Base-by-base conservation (phyloP, 2,329 filamentous ascomycete species). In the Diplodia seriata region DNA sequence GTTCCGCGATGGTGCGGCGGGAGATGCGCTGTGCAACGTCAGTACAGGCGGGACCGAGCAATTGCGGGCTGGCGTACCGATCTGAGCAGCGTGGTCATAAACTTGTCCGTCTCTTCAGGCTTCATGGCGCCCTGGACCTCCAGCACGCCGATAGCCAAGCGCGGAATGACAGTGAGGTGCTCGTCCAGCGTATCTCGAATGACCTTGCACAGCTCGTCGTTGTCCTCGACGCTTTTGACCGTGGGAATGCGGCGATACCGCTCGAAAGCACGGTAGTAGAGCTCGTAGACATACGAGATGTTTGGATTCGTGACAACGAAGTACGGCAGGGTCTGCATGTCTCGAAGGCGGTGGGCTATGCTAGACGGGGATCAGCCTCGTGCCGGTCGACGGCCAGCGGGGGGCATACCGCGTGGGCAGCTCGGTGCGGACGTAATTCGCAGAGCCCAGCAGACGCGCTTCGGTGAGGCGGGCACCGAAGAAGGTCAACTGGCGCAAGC, bases 241-340 rank as follows among this genome's bases (percentile, higher is more conserved):
- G 97, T 93, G 62, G 90, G 89, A 50, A 97, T 84, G 72, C 91
- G 90, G 57, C 95, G 91, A 71, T 98, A 91, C 65, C 85, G 89
- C 77, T 99, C 95, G 74, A 99, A 99, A n/a, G 95, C 94, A 72
- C 90, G 89, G 81, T 97, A 97, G 83, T 99, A 99, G 7, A 97
- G 86, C 77, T 98, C 93, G 81, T 99, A 99, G 40, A 98, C 95
- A 72, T 96, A 90, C 76, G 91, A 93, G 70, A 99, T 91, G 78
- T 99, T 93, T 7, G 89, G 89, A 75, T 99, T 99, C n/a, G 92
- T 94, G 57, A 98, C 92, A 66, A 98, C 94, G 47, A 95, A 92
- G 77, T 97, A 99, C 20, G 95, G 95, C 50, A 99, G 85, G 70
- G 92, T 94, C 79, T 99, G 95, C 87, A 99, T 98, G 78, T 99